These are phyloP conservation scores for Lentithecium fluviatile DNA, from an alignment of 495 filamentous ascomycete genomes.

Conservation along the genomic window DNA sequence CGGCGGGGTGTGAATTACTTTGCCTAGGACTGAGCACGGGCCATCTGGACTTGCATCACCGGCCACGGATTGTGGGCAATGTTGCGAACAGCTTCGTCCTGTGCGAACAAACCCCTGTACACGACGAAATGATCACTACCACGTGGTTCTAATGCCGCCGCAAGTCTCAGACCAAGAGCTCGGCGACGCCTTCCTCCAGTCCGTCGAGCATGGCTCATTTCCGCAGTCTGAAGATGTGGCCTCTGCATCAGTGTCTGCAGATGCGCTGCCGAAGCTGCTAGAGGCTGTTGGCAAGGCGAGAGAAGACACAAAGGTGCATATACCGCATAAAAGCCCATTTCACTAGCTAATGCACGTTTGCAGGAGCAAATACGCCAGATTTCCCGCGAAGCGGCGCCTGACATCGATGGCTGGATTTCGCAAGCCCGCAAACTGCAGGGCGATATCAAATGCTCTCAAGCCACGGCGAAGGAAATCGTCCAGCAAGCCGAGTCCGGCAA, in stretches of 20 bases:
- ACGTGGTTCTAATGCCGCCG: conserved; percentile 18
- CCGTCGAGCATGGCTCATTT: conserved; percentile 67
- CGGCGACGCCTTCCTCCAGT: conserved; percentile 68
- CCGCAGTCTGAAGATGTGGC: conserved; percentile 70
- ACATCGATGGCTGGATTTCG: conserved; percentile 79
- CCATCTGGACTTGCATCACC: no score
- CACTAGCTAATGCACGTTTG: conserved; percentile 3
- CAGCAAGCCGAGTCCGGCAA: conserved; percentile 65
- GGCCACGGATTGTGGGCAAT: no score
- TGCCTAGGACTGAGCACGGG: no score
- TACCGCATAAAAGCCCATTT: background rate
- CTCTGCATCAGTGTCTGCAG: conserved; percentile 58
- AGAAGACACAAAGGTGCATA: conserved; percentile 64
- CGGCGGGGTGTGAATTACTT: no score
- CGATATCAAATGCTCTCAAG: conserved; percentile 72
- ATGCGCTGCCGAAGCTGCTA: conserved; percentile 61
- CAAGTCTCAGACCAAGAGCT: conserved; percentile 45
- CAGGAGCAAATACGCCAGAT: conserved; percentile 69
- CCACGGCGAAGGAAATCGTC: conserved; percentile 72
- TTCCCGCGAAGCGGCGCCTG: conserved; percentile 69
- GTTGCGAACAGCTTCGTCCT: background rate
- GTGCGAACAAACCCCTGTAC: background rate
- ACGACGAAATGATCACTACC: conserved; percentile 6
- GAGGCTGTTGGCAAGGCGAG: conserved; percentile 64
- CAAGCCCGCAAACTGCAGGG: conserved; percentile 79